Conservation (phyloP, 73 alveolate genomes). For the Tetrahymena borealis region DNA sequence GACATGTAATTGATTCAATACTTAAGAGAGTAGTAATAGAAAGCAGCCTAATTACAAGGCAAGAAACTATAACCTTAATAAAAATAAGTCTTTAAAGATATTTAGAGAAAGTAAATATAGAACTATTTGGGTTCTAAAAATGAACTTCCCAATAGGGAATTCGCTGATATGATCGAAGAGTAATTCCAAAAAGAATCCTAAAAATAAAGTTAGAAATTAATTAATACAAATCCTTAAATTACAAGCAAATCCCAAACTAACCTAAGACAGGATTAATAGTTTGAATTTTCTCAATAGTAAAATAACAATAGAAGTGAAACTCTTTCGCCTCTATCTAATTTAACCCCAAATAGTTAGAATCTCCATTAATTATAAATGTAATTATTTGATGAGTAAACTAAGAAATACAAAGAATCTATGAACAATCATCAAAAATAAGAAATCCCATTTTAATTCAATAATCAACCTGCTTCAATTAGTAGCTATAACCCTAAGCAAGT, state of each 20-base stretch:
- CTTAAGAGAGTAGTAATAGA: neutral
- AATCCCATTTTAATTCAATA: neutral
- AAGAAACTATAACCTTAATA: neutral
- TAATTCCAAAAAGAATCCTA: neutral
- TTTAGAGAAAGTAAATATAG: neutral
- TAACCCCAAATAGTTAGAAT: neutral
- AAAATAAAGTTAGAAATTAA: no score
- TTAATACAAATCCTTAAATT: no score
- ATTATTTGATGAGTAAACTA: neutral
- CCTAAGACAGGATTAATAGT: no score
- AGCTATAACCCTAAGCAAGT: neutral
- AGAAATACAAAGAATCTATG: neutral
- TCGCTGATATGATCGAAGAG: neutral
- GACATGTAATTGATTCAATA: neutral
- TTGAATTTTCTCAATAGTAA: no score
- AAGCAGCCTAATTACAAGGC: neutral
- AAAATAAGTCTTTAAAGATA: neutral
- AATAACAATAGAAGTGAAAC: neutral
- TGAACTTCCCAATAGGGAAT: neutral
- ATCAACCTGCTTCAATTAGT: neutral
- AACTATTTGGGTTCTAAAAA: neutral
- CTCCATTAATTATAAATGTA: neutral
- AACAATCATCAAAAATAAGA: neutral
- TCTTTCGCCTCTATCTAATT: neutral
- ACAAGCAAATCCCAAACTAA: no score